Evolutionary conservation across 164 flowering plant genomes (phyloP).

Genomic region (Saururus chinensis): DNA sequence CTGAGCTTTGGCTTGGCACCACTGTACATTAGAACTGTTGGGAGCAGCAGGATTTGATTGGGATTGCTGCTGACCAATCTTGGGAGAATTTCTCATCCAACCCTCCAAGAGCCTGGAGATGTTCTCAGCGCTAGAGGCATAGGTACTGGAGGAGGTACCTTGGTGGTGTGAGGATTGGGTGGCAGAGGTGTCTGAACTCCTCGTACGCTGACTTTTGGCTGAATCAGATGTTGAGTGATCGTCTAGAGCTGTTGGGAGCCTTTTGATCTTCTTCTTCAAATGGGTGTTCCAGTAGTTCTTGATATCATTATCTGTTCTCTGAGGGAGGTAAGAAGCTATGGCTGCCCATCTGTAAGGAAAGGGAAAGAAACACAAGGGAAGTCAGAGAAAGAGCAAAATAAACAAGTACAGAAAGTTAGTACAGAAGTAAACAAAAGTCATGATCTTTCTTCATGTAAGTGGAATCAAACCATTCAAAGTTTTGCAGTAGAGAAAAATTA

Average conservation of each 20-base stretch:
- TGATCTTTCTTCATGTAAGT: background rate
- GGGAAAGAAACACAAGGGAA: background rate
- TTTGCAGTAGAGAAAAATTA: no score
- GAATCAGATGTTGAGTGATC: conserved; percentile 8
- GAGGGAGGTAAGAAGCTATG: conserved; percentile 90
- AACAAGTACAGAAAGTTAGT: background rate
- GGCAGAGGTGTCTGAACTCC: conserved; percentile 4
- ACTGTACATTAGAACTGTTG: background rate
- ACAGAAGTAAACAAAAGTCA: background rate
- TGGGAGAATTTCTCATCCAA: conserved; percentile 76
- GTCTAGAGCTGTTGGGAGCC: conserved; percentile 35
- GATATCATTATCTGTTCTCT: conserved; percentile 87
- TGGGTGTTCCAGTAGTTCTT: conserved; percentile 98
- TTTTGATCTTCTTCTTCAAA: conserved; percentile 79
- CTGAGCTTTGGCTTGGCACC: conserved; percentile 10
- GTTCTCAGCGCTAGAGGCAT: conserved; percentile 85
- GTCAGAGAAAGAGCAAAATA: background rate
- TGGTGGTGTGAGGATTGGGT: conserved; percentile 9
- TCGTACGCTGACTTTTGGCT: conserved; percentile 7
- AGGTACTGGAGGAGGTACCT: conserved; percentile 20
- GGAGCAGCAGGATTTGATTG: background rate
- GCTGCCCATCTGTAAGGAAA: conserved; percentile 72
- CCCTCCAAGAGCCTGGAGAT: conserved; percentile 79
- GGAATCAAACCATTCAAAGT: background rate
- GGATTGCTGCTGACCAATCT: conserved; percentile 5